These are phyloP conservation scores for Immersiella caudata DNA, from an alignment of 495 filamentous ascomycete species.

Conservation along the genomic window DNA sequence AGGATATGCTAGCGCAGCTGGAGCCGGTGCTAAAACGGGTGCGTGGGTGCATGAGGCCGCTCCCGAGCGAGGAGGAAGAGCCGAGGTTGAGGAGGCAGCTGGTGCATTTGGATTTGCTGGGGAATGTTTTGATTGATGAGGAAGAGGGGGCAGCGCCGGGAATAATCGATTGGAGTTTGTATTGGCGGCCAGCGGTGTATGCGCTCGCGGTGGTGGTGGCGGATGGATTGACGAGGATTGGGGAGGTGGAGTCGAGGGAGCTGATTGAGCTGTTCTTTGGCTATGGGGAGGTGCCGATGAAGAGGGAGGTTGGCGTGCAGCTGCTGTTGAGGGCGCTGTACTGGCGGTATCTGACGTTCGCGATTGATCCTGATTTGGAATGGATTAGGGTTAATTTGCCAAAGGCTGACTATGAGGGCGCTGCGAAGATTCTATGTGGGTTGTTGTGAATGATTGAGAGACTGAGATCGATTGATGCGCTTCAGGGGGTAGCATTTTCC, in stretches of 20 bases:
- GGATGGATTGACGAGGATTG: constrained; percentile 1
- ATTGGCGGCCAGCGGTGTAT: constrained; percentile 10
- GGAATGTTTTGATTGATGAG: neutral
- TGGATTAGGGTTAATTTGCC: constrained; percentile 6
- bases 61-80: neutral
- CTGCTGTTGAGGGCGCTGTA: constrained; percentile 8
- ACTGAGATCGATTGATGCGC: too few relatives aligned
- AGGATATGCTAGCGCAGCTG: constrained; percentile 1
- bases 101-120: constrained; percentile 12
- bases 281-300: neutral
- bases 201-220: constrained; percentile 3
- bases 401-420: constrained; percentile 7
- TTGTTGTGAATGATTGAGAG: neutral
- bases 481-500: too few relatives aligned
- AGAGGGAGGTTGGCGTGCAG: neutral
- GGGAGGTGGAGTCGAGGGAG: neutral
- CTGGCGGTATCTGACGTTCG: constrained; percentile 14
- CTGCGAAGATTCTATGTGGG: neutral
- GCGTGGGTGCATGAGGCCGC: neutral
- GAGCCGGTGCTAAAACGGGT: neutral
- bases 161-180: constrained; percentile 10
- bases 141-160: neutral
- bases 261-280: neutral
- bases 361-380: constrained; percentile 5
- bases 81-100: neutral